Conservation (phyloP, 192 early-diverging fungal species). For the Coemansia umbellata region DNA sequence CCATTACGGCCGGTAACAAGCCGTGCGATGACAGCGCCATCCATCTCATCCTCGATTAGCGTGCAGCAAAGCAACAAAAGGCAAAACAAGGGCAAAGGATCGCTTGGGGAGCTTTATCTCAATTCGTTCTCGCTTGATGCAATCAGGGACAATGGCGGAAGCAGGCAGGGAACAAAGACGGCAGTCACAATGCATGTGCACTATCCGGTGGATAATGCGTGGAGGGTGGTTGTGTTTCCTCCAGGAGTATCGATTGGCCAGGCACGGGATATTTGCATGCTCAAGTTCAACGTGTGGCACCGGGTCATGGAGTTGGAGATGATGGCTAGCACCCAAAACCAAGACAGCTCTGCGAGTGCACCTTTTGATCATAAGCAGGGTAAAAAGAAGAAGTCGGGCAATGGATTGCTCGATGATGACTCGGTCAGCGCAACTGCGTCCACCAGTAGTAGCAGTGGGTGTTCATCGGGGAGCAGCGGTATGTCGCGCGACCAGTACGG, state of each 20-base stretch:
- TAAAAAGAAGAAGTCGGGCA: too few species aligned
- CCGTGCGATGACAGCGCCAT: too few species aligned
- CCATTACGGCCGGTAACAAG: too few species aligned
- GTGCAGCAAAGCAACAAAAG: too few species aligned
- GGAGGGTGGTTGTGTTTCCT: slow-evolving; percentile 38
- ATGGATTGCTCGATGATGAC: too few species aligned
- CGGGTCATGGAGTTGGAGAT: slow-evolving; percentile 25
- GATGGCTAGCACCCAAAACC: neutral
- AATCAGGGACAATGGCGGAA: neutral
- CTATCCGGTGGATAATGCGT: slow-evolving; percentile 28
- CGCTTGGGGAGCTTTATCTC: too few species aligned
- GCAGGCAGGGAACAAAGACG: neutral
- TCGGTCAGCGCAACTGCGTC: too few species aligned
- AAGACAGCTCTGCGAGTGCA: neutral
- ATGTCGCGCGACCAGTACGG: slow-evolving; percentile 33
- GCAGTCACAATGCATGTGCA: slow-evolving; percentile 25
- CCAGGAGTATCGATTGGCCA: slow-evolving; percentile 40
- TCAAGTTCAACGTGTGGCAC: slow-evolving; percentile 50
- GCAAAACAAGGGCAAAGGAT: too few species aligned
- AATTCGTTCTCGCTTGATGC: too few species aligned
- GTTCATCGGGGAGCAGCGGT: neutral
- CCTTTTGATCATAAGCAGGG: too few species aligned
- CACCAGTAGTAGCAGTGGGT: neutral
- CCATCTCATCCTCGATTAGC: too few species aligned
- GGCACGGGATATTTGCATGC: slow-evolving; percentile 50